Conservation (phyloP, 495 filamentous ascomycete species). For the Tetracladium marchalianum region DNA sequence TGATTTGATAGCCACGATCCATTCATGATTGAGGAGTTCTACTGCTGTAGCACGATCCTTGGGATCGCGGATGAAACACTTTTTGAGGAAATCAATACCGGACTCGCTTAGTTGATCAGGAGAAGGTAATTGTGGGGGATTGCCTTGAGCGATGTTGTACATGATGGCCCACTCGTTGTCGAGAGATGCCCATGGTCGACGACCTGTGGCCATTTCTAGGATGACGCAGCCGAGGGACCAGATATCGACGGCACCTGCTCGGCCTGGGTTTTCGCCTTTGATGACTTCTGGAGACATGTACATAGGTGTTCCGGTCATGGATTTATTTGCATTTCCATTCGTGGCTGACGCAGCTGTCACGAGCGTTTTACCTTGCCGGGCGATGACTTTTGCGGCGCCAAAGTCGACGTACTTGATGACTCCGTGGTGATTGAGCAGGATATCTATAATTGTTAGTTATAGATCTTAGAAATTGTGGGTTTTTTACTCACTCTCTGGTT, state of each 20-base stretch:
- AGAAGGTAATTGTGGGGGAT: constrained; percentile 73
- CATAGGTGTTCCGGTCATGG: constrained; percentile 97
- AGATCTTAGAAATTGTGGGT: constrained; percentile 1
- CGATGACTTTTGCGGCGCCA: constrained; percentile 94
- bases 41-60: constrained; percentile 68
- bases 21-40: constrained; percentile 90
- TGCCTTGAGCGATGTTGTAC: constrained; percentile 98
- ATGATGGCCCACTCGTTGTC: constrained; percentile 99
- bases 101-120: constrained; percentile 72
- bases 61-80: constrained; percentile 84
- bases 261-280: constrained; percentile 66
- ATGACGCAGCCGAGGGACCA: constrained; percentile 98
- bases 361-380: constrained; percentile 82
- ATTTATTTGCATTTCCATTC: constrained; percentile 64
- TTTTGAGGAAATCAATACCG: constrained; percentile 80
- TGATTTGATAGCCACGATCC: constrained; percentile 63
- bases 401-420: constrained; percentile 99
- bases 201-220: constrained; percentile 93
- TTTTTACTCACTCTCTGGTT: constrained; percentile 74
- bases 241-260: constrained; percentile 83
- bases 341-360: constrained; percentile 47
- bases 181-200: constrained; percentile 90
- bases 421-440: constrained; percentile 93
- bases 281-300: constrained; percentile 99
- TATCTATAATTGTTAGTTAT: constrained; percentile 44